These are phyloP conservation scores for Glycyrrhiza uralensis DNA, from an alignment of 306 rosid genomes.

Conservation along the genomic window DNA sequence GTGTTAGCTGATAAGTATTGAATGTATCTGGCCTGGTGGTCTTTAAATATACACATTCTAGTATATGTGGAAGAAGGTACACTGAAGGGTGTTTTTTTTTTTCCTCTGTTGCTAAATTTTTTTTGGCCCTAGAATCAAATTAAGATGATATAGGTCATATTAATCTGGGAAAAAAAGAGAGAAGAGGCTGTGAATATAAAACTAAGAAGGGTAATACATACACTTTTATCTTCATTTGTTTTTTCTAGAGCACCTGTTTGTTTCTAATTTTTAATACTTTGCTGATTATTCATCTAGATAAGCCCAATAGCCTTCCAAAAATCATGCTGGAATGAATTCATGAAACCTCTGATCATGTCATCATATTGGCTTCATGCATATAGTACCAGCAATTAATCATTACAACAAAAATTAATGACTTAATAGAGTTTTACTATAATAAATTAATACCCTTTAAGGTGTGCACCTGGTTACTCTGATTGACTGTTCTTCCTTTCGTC, in stretches of 20 bases:
- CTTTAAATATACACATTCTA: not conserved
- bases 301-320: not conserved
- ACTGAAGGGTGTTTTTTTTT: not conserved
- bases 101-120: not conserved
- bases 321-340: not conserved
- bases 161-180: not conserved
- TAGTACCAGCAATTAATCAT: not conserved
- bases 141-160: not conserved
- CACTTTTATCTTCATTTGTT: not conserved
- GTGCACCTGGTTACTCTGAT: not conserved
- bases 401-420: not conserved
- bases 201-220: not conserved
- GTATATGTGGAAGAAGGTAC: not conserved
- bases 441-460: not conserved
- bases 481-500: constrained; percentile 26
- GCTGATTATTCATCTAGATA: constrained; percentile 6
- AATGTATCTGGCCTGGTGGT: not conserved
- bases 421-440: constrained; percentile 13
- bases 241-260: not conserved
- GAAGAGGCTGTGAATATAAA: not conserved
- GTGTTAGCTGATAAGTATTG: not conserved
- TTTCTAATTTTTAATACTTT: not conserved
- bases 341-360: not conserved
- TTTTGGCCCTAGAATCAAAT: constrained; percentile 1
- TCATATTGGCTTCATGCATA: constrained; percentile 16